Base-by-base conservation (phyloP, 2,329 filamentous ascomycete species). In the Zymoseptoria ardabiliae region DNA sequence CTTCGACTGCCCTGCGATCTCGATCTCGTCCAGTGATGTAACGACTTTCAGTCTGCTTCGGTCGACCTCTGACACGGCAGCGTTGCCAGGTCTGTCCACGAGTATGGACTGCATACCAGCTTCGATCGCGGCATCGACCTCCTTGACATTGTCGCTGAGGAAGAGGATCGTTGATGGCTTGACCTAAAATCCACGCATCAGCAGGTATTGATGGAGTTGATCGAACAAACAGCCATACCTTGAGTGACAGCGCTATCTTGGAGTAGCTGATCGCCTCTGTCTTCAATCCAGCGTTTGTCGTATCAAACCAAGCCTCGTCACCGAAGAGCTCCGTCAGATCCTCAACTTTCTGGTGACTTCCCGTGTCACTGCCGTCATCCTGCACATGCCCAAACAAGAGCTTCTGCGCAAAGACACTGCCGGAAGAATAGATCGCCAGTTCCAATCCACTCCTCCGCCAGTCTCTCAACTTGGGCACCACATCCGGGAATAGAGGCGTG, bases 361-460 rank as follows among this genome's bases (percentile, higher is more conserved):
- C 23, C 28, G 25, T 54, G 23, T 54, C 68, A 58, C 20, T 17
- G n/a, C 53, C 30, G 21, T 21, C 53, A 30, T 48, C 51, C 20
- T 59, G 58, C 28, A 79, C 75, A 68, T 91, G 84, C 61, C 81
- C 79, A 74, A 93, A 93, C 63, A 93, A 81, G 62, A 93, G 78
- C 75, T 91, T 90, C 78, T 94, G 90, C 13, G 90, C 90, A 20
- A 86, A 81, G 5, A 93, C 87, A 21, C 88, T 91, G 30, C 90
- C 90, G 11, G 88, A 91, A 3, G 88, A 91, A 76, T 92, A 94
- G 70, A 94, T 92, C 67, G 88, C 83, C 64, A 92, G 69, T 9
- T 67, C 80, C 61, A 78, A 78, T 62, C 83, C 77, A 23, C 81
- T 81, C 28, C 77, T 71, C 57, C 81, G 78, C 84, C 88, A 91